Conservation (phyloP, 2,329 filamentous ascomycete genomes). For the Pezicula radicicola region DNA sequence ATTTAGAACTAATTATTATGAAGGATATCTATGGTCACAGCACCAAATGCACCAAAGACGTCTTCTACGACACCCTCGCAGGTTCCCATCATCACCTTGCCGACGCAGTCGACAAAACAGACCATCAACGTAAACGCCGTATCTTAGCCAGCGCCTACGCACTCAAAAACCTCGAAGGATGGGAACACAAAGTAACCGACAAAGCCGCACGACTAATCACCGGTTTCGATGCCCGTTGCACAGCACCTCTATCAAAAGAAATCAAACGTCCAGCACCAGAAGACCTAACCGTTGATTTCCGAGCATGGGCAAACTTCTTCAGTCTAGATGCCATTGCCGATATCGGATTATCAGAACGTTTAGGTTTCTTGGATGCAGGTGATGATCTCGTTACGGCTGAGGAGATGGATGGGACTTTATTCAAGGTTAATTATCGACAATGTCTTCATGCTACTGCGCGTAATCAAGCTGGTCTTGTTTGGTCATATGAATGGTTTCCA, state of each 20-base stretch:
- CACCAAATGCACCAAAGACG: conserved; percentile 47
- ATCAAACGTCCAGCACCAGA: conserved; percentile 22
- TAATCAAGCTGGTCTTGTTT: conserved; percentile 47
- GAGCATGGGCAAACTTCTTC: conserved; percentile 52
- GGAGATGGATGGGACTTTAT: conserved; percentile 41
- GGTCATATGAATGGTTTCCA: conserved; percentile 48
- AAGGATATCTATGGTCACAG: conserved; percentile 49
- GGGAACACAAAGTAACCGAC: conserved; percentile 53
- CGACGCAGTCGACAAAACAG: conserved; percentile 47
- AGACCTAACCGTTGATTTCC: conserved; percentile 48
- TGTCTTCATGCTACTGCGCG: conserved; percentile 47
- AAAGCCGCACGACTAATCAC: conserved; percentile 42
- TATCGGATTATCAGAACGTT: conserved; percentile 47
- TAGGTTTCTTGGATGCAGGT: conserved; percentile 49
- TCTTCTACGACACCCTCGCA: conserved; percentile 39
- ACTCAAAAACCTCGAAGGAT: conserved; percentile 49
- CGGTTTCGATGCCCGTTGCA: conserved; percentile 40
- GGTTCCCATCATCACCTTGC: conserved; percentile 49
- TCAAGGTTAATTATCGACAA: conserved; percentile 44
- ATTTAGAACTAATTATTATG: too few species aligned
- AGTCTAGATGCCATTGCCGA: conserved; percentile 54
- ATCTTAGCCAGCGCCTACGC: conserved; percentile 49
- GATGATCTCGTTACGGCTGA: conserved; percentile 41
- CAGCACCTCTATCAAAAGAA: conserved; percentile 15
- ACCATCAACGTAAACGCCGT: conserved; percentile 49